These are phyloP conservation scores for Kokia cookei DNA, from an alignment of 441 rosid species.

Conservation along the genomic window DNA sequence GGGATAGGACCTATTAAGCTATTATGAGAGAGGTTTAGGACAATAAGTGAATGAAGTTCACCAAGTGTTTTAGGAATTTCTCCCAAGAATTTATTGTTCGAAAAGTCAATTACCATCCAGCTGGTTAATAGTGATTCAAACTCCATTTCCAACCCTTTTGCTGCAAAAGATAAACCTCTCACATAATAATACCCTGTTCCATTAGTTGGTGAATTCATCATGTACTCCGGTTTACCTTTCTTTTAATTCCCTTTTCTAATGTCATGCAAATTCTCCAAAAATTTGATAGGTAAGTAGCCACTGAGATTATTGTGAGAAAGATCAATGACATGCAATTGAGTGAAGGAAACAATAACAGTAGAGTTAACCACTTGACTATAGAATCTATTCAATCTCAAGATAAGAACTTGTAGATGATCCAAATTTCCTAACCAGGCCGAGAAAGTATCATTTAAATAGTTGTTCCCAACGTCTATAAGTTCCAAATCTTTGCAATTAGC, in stretches of 20 bases:
- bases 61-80: slow-evolving; percentile 9
- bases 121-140: background rate
- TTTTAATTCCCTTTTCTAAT: background rate
- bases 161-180: background rate
- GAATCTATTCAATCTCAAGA: background rate
- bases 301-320: slow-evolving; percentile 4
- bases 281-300: background rate
- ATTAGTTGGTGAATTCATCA: too few relatives aligned
- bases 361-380: background rate
- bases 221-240: background rate
- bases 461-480: slow-evolving; percentile 12
- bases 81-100: slow-evolving; percentile 19
- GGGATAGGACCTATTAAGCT: too few relatives aligned
- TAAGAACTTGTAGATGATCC: background rate
- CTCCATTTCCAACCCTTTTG: slow-evolving; percentile 2
- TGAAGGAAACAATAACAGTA: background rate
- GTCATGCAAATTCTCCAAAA: background rate
- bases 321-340: background rate
- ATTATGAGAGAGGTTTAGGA: slow-evolving; percentile 4
- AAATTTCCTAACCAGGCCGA: background rate
- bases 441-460: slow-evolving; percentile 12
- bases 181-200: background rate
- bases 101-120: slow-evolving; percentile 18
- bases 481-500: slow-evolving; percentile 10
- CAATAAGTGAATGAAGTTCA: background rate